Base-by-base conservation (phyloP, 345 rosid genomes). In the Punica granatum region DNA sequence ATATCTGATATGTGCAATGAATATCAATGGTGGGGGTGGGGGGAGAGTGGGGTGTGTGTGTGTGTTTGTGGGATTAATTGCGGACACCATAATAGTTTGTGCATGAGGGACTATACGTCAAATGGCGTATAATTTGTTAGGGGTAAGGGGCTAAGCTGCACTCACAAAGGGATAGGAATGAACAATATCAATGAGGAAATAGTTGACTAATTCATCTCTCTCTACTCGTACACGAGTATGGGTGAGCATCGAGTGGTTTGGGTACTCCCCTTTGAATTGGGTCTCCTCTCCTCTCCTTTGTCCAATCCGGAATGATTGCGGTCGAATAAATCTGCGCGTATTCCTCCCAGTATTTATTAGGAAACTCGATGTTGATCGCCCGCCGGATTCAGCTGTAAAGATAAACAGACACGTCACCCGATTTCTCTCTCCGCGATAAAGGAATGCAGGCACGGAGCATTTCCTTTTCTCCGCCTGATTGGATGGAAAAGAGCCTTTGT, bases 161-260 rank as follows among this genome's bases (percentile, higher is more conserved):
- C 69, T 66, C 36, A 41, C 32, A 39, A 60, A 66, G 36, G 30
- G 41, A 0, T 54, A n/a, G 44, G 68, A 28, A 62, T 48, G 68
- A 35, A n/a, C n/a, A n/a, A n/a, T n/a, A n/a, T n/a, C n/a, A 48
- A 66, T 46, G 31, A 66, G 16, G 61, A 16, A 58, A 33, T 34
- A 31, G 69, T 66, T 66, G 69, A 66, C 69, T 66, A 66, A 66
- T 23, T 21, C 19, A 19, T 23, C 61, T 66, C 60, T 32, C 35
- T 58, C 43, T 51, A n/a, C 42, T 1, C 28, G 7, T n/a, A 3
- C 41, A 32, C 33, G 26, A 14, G 61, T n/a, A 51, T 18, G 60
- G 49, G 8, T 14, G 44, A 34, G 33, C 21, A n/a, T 35, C 26
- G 59, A 66, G 69, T 34, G 61, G 34, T 14, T 56, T 56, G 61